These are phyloP conservation scores for Vachellia collinsii DNA, from an alignment of 306 rosid genomes.

Conservation along the genomic window DNA sequence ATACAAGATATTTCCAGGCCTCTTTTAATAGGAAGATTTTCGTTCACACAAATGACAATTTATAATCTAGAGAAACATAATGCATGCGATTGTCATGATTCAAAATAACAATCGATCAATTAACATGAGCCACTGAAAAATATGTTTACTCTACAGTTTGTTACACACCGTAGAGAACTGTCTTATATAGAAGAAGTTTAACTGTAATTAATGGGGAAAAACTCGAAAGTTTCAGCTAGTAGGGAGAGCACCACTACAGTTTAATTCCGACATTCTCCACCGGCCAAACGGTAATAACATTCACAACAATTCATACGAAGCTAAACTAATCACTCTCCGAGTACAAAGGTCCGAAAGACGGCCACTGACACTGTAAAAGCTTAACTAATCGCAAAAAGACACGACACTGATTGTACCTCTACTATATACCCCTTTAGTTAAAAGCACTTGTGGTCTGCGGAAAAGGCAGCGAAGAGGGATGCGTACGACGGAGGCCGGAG, in stretches of 20 bases:
- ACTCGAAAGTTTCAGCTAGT: neutral
- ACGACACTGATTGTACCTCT: neutral
- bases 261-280: neutral
- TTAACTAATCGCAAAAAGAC: neutral
- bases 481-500: neutral
- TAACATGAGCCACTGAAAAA: neutral
- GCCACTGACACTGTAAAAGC: neutral
- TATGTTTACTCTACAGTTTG: neutral
- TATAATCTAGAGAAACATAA: neutral
- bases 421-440: neutral
- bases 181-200: neutral
- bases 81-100: neutral
- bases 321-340: neutral
- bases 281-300: neutral
- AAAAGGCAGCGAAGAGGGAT: neutral
- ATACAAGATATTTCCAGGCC: neutral
- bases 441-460: neutral
- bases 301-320: neutral
- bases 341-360: neutral
- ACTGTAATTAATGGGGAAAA: no score
- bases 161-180: neutral
- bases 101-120: neutral
- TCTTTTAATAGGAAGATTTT: neutral
- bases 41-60: slow-evolving; percentile 7
- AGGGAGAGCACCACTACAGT: neutral